phyloP scores from a whole-genome alignment of 257 asterid genomes.

The Striga asiatica region DNA sequence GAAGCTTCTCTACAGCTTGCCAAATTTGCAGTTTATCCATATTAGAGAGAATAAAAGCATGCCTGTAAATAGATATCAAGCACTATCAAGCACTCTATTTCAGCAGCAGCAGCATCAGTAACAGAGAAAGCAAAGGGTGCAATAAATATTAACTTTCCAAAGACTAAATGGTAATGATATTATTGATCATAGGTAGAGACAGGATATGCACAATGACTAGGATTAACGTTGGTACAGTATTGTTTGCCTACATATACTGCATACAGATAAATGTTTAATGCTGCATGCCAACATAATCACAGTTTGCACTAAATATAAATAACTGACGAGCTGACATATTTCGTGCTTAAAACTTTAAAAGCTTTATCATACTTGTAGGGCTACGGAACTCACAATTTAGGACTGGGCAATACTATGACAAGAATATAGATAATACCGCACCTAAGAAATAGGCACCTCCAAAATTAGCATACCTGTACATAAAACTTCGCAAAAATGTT shows the following conservation, averaged over 20 bases:
- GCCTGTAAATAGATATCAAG: constrained; percentile 45
- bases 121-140: background rate
- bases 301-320: constrained; percentile 3
- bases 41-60: constrained; percentile 60
- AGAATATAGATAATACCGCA: background rate
- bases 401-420: constrained; percentile 12
- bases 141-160: constrained; percentile 11
- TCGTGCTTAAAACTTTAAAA: constrained; percentile 3
- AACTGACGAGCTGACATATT: background rate
- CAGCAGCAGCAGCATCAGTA: constrained; percentile 3
- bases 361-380: constrained; percentile 1
- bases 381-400: background rate
- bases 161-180: background rate
- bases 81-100: constrained; percentile 11
- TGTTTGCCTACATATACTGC: constrained; percentile 1
- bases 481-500: constrained; percentile 85
- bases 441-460: constrained; percentile 4
- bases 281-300: background rate
- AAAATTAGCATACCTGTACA: constrained; percentile 68
- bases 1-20: constrained; percentile 78
- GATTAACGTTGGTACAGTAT: constrained; percentile 6
- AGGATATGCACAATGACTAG: constrained; percentile 7
- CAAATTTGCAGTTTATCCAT: constrained; percentile 69
- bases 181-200: background rate
- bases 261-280: background rate